Evolutionary conservation across 139 green algal genomes (phyloP).

Genomic region (Raphidocelis subcapitata): DNA sequence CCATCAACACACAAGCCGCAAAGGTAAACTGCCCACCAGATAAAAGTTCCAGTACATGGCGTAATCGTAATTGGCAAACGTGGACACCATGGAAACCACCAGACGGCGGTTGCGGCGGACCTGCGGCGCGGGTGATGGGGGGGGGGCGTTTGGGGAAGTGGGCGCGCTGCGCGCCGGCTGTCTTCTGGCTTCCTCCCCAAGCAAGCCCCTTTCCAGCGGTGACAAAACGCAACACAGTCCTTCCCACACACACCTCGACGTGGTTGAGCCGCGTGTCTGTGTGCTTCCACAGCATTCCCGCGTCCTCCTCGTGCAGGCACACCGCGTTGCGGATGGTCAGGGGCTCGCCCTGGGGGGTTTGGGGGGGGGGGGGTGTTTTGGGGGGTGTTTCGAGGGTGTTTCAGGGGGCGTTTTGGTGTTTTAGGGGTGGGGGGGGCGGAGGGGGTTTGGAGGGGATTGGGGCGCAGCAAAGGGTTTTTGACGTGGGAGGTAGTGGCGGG

Average conservation of each 20-base stretch:
- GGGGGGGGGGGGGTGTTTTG: neutral
- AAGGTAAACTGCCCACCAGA: constrained; percentile 3
- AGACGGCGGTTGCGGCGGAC: constrained; percentile 69
- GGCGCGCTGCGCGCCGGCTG: no score
- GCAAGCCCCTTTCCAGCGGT: no score
- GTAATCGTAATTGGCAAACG: constrained; percentile 40
- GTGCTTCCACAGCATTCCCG: constrained; percentile 89
- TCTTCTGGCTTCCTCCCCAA: no score
- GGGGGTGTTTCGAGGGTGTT: no score
- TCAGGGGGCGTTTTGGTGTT: no score
- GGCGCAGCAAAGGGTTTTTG: no score
- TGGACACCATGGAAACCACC: constrained; percentile 66
- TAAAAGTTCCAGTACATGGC: constrained; percentile 75
- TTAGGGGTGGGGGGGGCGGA: no score
- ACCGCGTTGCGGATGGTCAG: constrained; percentile 73
- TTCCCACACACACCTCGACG: constrained; percentile 26
- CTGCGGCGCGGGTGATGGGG: neutral
- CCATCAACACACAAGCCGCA: no score
- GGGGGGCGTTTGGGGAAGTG: no score
- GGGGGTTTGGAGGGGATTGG: no score
- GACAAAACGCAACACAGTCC: no score
- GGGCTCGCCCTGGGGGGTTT: constrained; percentile 38
- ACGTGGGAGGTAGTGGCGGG: no score
- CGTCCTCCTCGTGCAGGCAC: constrained; percentile 91
- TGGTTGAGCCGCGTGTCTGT: constrained; percentile 62